Conservation (phyloP, 306 rosid species). For the Cucumis cinereus region DNA sequence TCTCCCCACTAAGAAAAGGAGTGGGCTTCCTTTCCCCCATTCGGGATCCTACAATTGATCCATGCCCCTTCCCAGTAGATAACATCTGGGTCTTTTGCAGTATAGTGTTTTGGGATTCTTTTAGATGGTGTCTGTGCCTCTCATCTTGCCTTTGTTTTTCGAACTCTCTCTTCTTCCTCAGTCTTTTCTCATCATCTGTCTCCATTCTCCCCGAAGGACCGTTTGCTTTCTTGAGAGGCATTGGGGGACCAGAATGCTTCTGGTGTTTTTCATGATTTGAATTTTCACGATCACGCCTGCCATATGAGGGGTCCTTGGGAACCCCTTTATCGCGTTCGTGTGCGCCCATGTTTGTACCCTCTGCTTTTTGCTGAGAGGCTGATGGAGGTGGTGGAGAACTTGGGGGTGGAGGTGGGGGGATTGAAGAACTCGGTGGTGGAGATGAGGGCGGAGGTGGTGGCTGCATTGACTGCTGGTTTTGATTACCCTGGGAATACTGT, state of each 20-base stretch:
- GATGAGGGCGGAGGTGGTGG: slow-evolving; percentile 60
- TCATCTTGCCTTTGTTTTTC: slow-evolving; percentile 88
- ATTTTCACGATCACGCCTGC: slow-evolving; percentile 50
- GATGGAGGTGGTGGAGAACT: slow-evolving; percentile 50
- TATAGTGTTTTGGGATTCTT: slow-evolving; percentile 67
- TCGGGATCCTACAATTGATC: slow-evolving; percentile 73
- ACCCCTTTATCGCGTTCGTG: slow-evolving; percentile 34
- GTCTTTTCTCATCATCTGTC: slow-evolving; percentile 76
- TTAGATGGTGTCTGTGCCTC: slow-evolving; percentile 74
- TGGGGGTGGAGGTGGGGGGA: slow-evolving; percentile 71
- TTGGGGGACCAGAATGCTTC: slow-evolving; percentile 35
- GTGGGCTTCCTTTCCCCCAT: slow-evolving; percentile 72
- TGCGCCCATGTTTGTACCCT: slow-evolving; percentile 26
- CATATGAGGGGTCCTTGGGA: slow-evolving; percentile 39
- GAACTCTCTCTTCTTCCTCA: slow-evolving; percentile 71
- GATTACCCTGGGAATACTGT: slow-evolving; percentile 41
- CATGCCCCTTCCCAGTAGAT: slow-evolving; percentile 75
- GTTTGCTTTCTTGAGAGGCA: slow-evolving; percentile 38
- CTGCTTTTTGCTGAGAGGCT: slow-evolving; percentile 22
- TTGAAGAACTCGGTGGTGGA: slow-evolving; percentile 47
- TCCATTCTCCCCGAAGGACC: slow-evolving; percentile 47
- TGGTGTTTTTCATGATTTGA: slow-evolving; percentile 51
- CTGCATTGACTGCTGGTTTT: slow-evolving; percentile 27
- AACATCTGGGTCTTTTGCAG: slow-evolving; percentile 58
- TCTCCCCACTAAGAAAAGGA: slow-evolving; percentile 68